Evolutionary conservation across 768 basidiomycete genomes (phyloP).

Genomic region (Cystobasidiopsis lactophilus): DNA sequence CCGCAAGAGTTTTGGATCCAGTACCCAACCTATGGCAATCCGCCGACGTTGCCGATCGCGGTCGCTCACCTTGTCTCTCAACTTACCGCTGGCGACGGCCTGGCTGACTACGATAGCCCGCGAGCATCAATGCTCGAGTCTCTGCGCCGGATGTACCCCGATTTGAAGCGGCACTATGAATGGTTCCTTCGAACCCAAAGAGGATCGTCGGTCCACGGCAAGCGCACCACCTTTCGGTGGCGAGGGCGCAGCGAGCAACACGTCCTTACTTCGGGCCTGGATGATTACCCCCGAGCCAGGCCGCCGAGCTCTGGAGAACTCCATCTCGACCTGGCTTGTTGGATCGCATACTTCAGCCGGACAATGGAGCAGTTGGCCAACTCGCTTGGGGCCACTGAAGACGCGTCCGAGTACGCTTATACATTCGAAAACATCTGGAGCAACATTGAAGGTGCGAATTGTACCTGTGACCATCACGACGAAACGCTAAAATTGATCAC

Average conservation of each 20-base stretch:
- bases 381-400: conserved; percentile 68
- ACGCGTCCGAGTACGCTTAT: conserved; percentile 47
- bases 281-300: conserved; percentile 72
- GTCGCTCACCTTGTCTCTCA: conserved; percentile 72
- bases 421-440: conserved; percentile 58
- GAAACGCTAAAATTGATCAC: neutral
- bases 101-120: conserved; percentile 30
- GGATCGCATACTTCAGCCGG: conserved; percentile 88
- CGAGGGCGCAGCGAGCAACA: conserved; percentile 65
- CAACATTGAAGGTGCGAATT: conserved; percentile 54
- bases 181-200: conserved; percentile 92
- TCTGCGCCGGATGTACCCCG: conserved; percentile 31
- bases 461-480: neutral
- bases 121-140: conserved; percentile 47
- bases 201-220: conserved; percentile 28
- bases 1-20: conserved; percentile 78
- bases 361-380: conserved; percentile 81
- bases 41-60: conserved; percentile 82
- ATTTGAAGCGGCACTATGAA: conserved; percentile 72
- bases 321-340: conserved; percentile 77
- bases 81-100: conserved; percentile 28
- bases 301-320: conserved; percentile 75
- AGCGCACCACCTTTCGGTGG: conserved; percentile 51
- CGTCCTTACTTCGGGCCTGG: conserved; percentile 83
- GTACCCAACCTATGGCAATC: conserved; percentile 83